Evolutionary conservation across 2,329 filamentous ascomycete species (phyloP).

Genomic region (Pseudonectria buxi): DNA sequence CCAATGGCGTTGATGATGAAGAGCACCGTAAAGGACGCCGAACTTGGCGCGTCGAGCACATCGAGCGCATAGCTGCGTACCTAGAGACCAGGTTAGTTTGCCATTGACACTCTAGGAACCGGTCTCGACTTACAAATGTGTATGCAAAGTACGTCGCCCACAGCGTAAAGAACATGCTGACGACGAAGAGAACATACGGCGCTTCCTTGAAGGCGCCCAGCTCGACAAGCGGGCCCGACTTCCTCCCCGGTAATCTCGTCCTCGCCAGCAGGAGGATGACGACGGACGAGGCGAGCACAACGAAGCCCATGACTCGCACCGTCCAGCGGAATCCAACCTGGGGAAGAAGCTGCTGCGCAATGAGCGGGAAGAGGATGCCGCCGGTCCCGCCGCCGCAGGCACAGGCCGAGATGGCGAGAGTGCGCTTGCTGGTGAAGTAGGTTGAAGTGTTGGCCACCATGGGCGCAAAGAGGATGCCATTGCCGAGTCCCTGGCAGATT

Average conservation of each 20-base stretch:
- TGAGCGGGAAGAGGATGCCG: slow-evolving; percentile 56
- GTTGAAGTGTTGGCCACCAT: slow-evolving; percentile 49
- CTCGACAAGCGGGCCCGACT: slow-evolving; percentile 44
- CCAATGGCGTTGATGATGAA: slow-evolving; percentile 54
- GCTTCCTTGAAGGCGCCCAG: slow-evolving; percentile 42
- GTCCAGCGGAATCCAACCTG: slow-evolving; percentile 59
- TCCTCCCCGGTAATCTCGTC: slow-evolving; percentile 41
- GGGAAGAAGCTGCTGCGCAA: slow-evolving; percentile 49
- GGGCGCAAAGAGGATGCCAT: slow-evolving; percentile 48
- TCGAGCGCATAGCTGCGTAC: slow-evolving; percentile 33
- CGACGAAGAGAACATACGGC: slow-evolving; percentile 32
- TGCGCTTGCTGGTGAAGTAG: slow-evolving; percentile 54
- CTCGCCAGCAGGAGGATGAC: slow-evolving; percentile 36
- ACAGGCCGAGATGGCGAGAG: slow-evolving; percentile 52
- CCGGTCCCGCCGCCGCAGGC: slow-evolving; percentile 56
- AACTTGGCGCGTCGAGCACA: slow-evolving; percentile 39
- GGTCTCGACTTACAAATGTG: slow-evolving; percentile 32
- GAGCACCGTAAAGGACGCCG: slow-evolving; percentile 49
- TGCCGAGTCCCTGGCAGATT: slow-evolving; percentile 49
- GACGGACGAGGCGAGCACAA: slow-evolving; percentile 42
- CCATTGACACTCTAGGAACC: fast-evolving
- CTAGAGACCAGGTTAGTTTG: slow-evolving; percentile 14
- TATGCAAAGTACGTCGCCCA: slow-evolving; percentile 47
- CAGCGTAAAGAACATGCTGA: slow-evolving; percentile 33
- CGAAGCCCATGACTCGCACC: slow-evolving; percentile 53